Evolutionary conservation across 78 protist genomes (phyloP).

Genomic region (Emiliania huxleyi): DNA sequence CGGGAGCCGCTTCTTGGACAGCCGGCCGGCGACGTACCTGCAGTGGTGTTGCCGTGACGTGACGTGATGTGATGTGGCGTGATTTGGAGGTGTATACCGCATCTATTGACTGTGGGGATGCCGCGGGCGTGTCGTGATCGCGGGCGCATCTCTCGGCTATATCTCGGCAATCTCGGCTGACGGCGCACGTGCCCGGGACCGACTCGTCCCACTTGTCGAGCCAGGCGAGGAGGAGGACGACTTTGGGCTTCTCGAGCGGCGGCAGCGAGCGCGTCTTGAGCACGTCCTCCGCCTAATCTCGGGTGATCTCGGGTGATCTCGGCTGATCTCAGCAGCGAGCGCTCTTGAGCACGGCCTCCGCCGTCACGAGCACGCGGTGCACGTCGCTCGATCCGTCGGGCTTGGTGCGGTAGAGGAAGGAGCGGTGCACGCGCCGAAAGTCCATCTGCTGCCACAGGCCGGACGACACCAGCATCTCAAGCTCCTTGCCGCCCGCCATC

Average conservation of each 20-base stretch:
- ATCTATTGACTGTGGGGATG: no score
- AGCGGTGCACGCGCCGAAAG: not conserved
- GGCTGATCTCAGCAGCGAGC: no score
- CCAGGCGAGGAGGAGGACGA: not conserved
- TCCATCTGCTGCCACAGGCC: not conserved
- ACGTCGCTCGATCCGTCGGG: not conserved
- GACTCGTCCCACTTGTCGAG: not conserved
- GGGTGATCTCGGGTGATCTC: no score
- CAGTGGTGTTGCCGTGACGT: no score
- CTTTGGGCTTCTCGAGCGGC: not conserved
- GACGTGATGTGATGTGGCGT: no score
- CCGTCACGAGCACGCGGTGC: not conserved
- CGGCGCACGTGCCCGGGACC: not conserved
- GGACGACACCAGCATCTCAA: not conserved
- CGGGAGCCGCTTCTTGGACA: not conserved
- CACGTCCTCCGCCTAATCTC: not conserved
- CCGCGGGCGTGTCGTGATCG: no score
- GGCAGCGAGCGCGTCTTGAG: not conserved
- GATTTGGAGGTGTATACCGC: no score
- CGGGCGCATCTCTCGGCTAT: no score
- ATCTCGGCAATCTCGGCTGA: no score
- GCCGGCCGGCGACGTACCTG: not conserved
- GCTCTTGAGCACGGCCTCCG: not conserved
- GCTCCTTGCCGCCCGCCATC: not conserved
- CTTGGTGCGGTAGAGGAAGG: not conserved